These are phyloP conservation scores for Hansfordia pulvinata DNA, from an alignment of 2,329 filamentous ascomycete species.

Conservation along the genomic window DNA sequence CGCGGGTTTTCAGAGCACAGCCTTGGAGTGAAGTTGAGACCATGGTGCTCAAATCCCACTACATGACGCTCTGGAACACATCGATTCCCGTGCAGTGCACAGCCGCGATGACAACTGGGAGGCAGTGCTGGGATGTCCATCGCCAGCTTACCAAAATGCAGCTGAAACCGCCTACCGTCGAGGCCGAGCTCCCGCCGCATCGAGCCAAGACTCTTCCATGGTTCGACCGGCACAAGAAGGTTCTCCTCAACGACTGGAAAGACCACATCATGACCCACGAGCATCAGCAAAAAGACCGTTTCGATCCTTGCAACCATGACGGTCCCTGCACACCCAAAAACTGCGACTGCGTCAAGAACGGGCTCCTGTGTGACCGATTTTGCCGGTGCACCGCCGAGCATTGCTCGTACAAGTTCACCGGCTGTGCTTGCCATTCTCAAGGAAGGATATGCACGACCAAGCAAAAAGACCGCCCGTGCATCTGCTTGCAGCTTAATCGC, in stretches of 20 bases:
- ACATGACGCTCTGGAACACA: conserved; percentile 27
- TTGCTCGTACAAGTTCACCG: conserved; percentile 52
- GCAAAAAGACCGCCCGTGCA: conserved; percentile 48
- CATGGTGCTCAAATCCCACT: conserved; percentile 31
- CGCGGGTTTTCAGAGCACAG: conserved; percentile 16
- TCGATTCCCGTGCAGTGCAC: conserved; percentile 32
- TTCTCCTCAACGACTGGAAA: conserved; percentile 39
- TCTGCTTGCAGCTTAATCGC: conserved; percentile 57
- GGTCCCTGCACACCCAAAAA: conserved; percentile 46
- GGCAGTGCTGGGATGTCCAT: conserved; percentile 38
- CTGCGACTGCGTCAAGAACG: conserved; percentile 49
- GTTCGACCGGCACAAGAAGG: conserved; percentile 44
- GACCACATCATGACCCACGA: conserved; percentile 39
- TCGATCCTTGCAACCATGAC: conserved; percentile 55
- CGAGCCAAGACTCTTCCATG: conserved; percentile 27
- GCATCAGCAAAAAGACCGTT: conserved; percentile 40
- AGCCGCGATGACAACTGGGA: conserved; percentile 33
- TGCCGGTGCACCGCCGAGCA: conserved; percentile 48
- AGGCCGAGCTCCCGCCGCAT: conserved; percentile 12
- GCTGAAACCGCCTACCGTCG: conserved; percentile 15
- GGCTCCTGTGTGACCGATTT: conserved; percentile 58
- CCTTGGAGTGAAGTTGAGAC: conserved; percentile 36
- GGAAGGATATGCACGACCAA: conserved; percentile 46
- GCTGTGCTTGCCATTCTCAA: conserved; percentile 46
- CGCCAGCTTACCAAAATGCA: conserved; percentile 26